These are phyloP conservation scores for Apodospora peruviana DNA, from an alignment of 495 filamentous ascomycete genomes.

Conservation along the genomic window DNA sequence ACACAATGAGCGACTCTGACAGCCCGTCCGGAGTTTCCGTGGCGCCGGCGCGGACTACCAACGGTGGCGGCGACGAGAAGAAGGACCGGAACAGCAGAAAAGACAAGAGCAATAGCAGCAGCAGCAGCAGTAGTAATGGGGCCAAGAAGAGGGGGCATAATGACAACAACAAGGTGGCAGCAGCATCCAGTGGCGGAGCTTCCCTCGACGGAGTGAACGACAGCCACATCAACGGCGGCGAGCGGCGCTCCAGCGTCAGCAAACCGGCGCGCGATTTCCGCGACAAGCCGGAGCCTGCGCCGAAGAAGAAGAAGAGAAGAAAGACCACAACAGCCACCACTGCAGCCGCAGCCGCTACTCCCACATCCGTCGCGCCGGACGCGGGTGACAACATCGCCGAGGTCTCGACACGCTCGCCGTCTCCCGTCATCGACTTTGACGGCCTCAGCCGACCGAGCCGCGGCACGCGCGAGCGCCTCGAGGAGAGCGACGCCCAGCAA, in stretches of 20 bases:
- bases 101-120: slow-evolving; percentile 11
- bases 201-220: slow-evolving; percentile 16
- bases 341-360: slow-evolving; percentile 20
- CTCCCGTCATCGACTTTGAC: slow-evolving; percentile 69
- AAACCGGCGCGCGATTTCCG: slow-evolving; percentile 68
- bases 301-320: slow-evolving; percentile 35
- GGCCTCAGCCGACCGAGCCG: slow-evolving; percentile 66
- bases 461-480: slow-evolving; percentile 74
- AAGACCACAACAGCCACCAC: slow-evolving; percentile 13
- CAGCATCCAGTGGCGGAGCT: slow-evolving; percentile 16
- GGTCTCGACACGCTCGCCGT: slow-evolving; percentile 38
- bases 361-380: slow-evolving; percentile 8
- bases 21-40: slow-evolving; percentile 17
- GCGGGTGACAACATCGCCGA: slow-evolving; percentile 8
- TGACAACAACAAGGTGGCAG: slow-evolving; percentile 5
- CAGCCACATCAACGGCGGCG: slow-evolving; percentile 13
- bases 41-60: no score
- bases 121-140: slow-evolving; percentile 2
- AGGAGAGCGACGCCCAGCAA: slow-evolving; percentile 70
- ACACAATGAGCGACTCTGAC: slow-evolving; percentile 13
- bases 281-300: slow-evolving; percentile 54
- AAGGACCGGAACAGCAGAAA: no score
- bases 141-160: slow-evolving; percentile 17
- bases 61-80: slow-evolving; percentile 3
- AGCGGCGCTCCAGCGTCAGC: slow-evolving; percentile 50